phyloP scores from a whole-genome alignment of 768 basidiomycete genomes.

The Multifurca ochricompacta region DNA sequence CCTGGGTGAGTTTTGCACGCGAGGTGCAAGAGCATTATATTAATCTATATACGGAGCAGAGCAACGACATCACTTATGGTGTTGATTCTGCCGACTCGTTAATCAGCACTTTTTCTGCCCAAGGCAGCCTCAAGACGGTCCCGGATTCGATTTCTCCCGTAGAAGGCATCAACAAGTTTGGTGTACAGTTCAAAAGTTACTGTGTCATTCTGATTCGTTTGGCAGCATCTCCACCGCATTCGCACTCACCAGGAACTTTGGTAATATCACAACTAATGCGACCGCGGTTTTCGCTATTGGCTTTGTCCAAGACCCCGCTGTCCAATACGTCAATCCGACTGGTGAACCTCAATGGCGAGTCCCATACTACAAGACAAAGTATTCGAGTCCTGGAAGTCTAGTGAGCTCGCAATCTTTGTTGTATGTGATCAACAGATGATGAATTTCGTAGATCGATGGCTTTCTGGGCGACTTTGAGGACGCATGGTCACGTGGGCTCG shows the following conservation, averaged over 20 bases:
- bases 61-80: neutral
- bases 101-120: neutral
- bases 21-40: neutral
- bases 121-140: neutral
- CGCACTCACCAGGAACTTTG: constrained; percentile 4
- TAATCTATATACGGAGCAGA: neutral
- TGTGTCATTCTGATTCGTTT: neutral
- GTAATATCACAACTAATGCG: neutral
- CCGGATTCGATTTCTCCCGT: neutral
- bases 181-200: neutral
- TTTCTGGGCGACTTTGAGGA: constrained; percentile 8
- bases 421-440: neutral
- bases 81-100: neutral
- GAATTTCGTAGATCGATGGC: neutral
- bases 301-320: constrained; percentile 7
- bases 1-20: neutral
- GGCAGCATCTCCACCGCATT: constrained; percentile 1
- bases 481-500: constrained; percentile 2
- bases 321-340: constrained; percentile 3
- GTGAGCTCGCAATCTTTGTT: neutral
- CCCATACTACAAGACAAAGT: constrained; percentile 5
- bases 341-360: constrained; percentile 1
- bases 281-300: constrained; percentile 8
- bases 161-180: neutral
- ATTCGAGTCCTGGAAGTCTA: neutral